A percentile compares a stretch with the other conserved stretches of the same genome.
These are phyloP conservation scores for Raphanus sativus DNA, from an alignment of 345 rosid species.

Conservation along the genomic window DNA sequence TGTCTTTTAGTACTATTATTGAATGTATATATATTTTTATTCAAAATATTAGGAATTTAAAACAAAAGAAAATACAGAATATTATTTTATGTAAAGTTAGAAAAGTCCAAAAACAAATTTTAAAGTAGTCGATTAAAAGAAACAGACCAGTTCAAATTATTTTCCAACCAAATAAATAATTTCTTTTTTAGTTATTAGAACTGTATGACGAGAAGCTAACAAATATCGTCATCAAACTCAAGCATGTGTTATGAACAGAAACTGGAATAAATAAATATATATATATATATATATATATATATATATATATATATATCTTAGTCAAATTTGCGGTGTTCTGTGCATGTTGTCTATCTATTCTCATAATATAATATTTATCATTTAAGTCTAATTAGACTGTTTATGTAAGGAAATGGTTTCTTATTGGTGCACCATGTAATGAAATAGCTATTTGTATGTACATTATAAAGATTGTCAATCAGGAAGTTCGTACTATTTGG, in stretches of 20 bases:
- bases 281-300: no score
- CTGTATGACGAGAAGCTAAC: slow-evolving; percentile 19
- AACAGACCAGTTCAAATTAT: slow-evolving; percentile 7
- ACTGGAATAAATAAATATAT: not conserved
- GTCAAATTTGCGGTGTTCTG: slow-evolving; percentile 40
- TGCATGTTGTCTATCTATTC: slow-evolving; percentile 8
- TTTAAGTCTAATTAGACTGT: not conserved
- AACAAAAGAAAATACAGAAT: slow-evolving; percentile 21
- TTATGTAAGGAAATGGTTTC: not conserved
- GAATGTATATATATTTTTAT: not conserved
- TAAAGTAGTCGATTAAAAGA: slow-evolving; percentile 4
- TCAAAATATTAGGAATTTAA: slow-evolving; percentile 31
- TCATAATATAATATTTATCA: not conserved
- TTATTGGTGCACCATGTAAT: not conserved
- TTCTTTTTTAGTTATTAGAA: not conserved
- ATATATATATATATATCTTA: not conserved
- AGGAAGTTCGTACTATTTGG: not conserved
- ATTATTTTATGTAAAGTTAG: slow-evolving; percentile 24
- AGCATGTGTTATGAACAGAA: slow-evolving; percentile 33
- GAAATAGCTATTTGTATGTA: not conserved
- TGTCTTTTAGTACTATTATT: slow-evolving; percentile 48
- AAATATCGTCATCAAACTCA: slow-evolving; percentile 9
- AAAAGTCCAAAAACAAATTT: not conserved
- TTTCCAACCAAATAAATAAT: not conserved
- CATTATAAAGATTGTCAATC: not conserved